Percentiles rank a stretch among this genome's conserved stretches.
Evolutionary conservation across 176 grass and related monocot species (phyloP).

Genomic region (Zea mays): Zm-B73-REFERENCE-NAM-5.0 NC_050096.1:198335501-198336000

Average conservation of each 20-base stretch:
- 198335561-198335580: conserved; percentile 6
- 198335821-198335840: conserved; percentile 82
- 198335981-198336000: conserved; percentile 93
- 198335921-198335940: conserved; percentile 83
- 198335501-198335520: conserved; percentile 35
- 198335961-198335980: conserved; percentile 81
- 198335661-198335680: conserved; percentile 89
- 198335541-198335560: conserved; percentile 13
- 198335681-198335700: conserved; percentile 90
- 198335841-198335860: conserved; percentile 75
- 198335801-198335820: conserved; percentile 81
- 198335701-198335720: conserved; percentile 93
- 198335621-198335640: conserved; percentile 12
- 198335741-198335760: conserved; percentile 2
- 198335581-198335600: conserved; percentile 21
- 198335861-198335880: conserved; percentile 41
- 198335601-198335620: conserved; percentile 21
- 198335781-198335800: conserved; percentile 52
- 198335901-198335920: conserved; percentile 91
- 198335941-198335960: conserved; percentile 88
- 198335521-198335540: conserved; percentile 36
- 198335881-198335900: conserved; percentile 36
- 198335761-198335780: conserved; percentile 16
- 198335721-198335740: conserved; percentile 50
- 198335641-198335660: conserved; percentile 64